These are phyloP conservation scores for Yarrowia bubula DNA, from an alignment of 805 yeast species.

Conservation along the genomic window DNA sequence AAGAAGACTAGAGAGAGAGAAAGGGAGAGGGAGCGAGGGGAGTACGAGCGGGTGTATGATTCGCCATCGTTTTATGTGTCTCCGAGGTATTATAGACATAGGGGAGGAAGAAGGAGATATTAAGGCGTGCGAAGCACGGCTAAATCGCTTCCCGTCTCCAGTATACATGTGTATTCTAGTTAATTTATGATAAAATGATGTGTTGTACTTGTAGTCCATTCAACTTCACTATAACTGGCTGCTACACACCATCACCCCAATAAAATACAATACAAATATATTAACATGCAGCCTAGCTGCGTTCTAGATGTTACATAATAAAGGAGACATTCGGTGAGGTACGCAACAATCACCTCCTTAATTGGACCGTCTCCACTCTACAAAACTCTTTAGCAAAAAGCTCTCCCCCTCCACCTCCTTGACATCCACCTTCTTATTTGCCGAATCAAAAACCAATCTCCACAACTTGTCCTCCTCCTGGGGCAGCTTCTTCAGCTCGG, in stretches of 20 bases:
- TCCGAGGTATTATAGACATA: constrained; percentile 22
- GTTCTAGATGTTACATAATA: neutral
- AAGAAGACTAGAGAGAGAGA: neutral
- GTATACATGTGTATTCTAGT: constrained; percentile 1
- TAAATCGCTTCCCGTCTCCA: no score
- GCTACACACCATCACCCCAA: no score
- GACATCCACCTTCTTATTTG: neutral
- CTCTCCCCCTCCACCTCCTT: constrained; percentile 42
- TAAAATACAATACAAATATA: neutral
- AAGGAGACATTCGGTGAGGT: no score
- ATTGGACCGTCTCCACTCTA: constrained; percentile 49
- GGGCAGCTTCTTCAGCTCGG: constrained; percentile 66
- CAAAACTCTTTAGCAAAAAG: constrained; percentile 52
- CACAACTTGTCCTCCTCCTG: constrained; percentile 44
- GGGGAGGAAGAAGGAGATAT: neutral
- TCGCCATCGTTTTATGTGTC: constrained; percentile 8
- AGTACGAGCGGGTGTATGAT: neutral
- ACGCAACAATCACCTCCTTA: no score
- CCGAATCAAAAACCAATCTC: constrained; percentile 10
- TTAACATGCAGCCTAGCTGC: neutral
- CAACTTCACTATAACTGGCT: no score
- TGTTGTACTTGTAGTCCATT: neutral
- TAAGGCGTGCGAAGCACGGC: neutral
- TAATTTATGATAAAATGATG: neutral
- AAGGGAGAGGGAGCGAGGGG: neutral